These are phyloP conservation scores for Oryza glaberrima DNA, from an alignment of 176 grass and related monocot species.

Conservation along the genomic window DNA sequence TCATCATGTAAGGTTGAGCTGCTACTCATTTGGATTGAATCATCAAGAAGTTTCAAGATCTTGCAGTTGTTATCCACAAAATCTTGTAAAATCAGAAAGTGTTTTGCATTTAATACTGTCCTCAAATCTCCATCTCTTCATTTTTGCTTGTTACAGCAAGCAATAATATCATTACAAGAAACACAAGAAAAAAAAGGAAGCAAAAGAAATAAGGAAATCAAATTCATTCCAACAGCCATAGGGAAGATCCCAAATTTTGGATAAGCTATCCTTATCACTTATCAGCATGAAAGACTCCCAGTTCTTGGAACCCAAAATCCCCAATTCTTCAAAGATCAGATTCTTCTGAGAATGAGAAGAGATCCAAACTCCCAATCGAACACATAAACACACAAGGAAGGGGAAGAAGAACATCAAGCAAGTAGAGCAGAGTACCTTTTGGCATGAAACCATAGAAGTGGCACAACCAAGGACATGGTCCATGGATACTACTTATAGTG, in stretches of 20 bases:
- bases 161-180: not conserved
- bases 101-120: not conserved
- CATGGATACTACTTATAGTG: constrained; percentile 44
- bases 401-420: not conserved
- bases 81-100: not conserved
- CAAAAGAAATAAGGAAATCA: not conserved
- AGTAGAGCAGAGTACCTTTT: constrained; percentile 16
- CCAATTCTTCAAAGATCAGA: not conserved
- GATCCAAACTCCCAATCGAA: not conserved
- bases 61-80: not conserved
- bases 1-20: not conserved
- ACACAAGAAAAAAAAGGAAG: not conserved
- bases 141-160: too few species aligned
- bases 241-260: not conserved
- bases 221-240: not conserved
- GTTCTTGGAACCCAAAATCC: not conserved
- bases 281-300: not conserved
- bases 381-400: not conserved
- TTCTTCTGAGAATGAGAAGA: not conserved
- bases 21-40: not conserved
- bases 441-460: constrained; percentile 21
- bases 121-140: not conserved
- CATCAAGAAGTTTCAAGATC: not conserved
- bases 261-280: not conserved
- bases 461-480: constrained; percentile 35